Base-by-base conservation (phyloP, 73 alveolate species). In the Diophrys appendiculata region DNA sequence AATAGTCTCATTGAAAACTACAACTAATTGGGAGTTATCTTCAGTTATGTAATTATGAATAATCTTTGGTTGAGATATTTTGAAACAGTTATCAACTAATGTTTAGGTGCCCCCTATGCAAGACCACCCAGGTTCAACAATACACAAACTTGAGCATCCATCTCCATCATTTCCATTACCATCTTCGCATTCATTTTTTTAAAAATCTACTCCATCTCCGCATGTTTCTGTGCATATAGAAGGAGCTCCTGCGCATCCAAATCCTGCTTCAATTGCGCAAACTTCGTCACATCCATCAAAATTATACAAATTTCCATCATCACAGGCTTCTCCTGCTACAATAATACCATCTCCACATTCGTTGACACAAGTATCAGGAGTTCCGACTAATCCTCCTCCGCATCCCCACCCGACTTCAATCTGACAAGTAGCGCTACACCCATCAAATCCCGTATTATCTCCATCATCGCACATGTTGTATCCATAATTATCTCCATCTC, bases 361-460 rank as follows among this genome's bases (percentile, higher is more conserved):
- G 27, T 65, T 80, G 0, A n/a, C 72, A 68, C 91, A 83, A 29
- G 60, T 43, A 18, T 43, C 60, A 11, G 60, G 60, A 43, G 60
- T 43, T 5, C 60, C 60, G 18, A 43, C 60, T 43, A 18, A 5
- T 5, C 60, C 60, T 11, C 60, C 60, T 3, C 28, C 28, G 32
- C 94, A 87, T 53, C 30, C 77, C 94, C 94, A 87, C 11, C 94
- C 94, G n/a, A 13, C 43, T 70, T 90, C 96, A 33, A 86, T 76
- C 34, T 73, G n/a, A 30, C 96, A 90, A 29, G 64, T 74, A n/a
- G 83, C 29, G 65, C 56, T 52, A 28, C 93, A 85, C 26, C 94
- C 96, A 81, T 90, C 94, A 11, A 88, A 92, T 69, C 76, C 82
- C 25, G 64, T 34, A 0, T 1, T 11, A n/a, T 60, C n/a, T 5